Percentiles rank a stretch among this genome's conserved stretches.
Evolutionary conservation across 106 monocot species (phyloP).

Genomic region (Allium cepa): DNA sequence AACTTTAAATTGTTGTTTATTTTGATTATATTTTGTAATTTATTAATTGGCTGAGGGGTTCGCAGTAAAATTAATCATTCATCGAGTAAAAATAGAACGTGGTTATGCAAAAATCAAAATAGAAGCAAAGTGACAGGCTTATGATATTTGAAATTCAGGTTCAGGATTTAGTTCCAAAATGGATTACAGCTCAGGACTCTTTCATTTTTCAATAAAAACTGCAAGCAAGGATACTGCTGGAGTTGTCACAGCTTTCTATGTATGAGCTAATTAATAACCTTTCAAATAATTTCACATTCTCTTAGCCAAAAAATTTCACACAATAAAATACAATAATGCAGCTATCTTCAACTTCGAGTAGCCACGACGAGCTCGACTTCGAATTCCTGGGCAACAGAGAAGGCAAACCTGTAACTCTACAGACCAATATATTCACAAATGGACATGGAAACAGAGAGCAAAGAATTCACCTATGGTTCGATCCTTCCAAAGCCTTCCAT

Average conservation of each 20-base stretch:
- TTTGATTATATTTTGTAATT: background rate
- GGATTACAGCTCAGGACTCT: constrained; percentile 35
- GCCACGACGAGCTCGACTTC: constrained; percentile 34
- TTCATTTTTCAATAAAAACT: constrained; percentile 37
- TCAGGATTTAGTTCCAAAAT: constrained; percentile 46
- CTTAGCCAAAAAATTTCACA: too few relatives aligned
- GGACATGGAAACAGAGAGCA: constrained; percentile 29
- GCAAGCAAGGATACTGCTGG: constrained; percentile 32
- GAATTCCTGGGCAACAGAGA: constrained; percentile 42
- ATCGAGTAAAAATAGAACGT: too few relatives aligned
- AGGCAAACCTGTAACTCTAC: constrained; percentile 28
- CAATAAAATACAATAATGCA: background rate
- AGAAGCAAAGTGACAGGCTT: too few relatives aligned
- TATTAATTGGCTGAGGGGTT: background rate
- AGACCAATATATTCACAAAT: constrained; percentile 37
- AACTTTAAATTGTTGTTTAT: background rate
- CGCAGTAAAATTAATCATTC: too few relatives aligned
- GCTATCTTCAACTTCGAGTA: constrained; percentile 12
- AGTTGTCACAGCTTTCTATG: constrained; percentile 47
- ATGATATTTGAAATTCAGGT: constrained; percentile 12
- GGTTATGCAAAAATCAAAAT: too few relatives aligned
- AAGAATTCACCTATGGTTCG: constrained; percentile 25
- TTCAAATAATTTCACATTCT: too few relatives aligned
- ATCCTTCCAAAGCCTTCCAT: constrained; percentile 32
- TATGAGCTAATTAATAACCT: background rate